Percentiles rank a stretch among this genome's conserved stretches.
phyloP scores from a whole-genome alignment of 2,329 filamentous ascomycete genomes.

The Byssothecium circinans region DNA sequence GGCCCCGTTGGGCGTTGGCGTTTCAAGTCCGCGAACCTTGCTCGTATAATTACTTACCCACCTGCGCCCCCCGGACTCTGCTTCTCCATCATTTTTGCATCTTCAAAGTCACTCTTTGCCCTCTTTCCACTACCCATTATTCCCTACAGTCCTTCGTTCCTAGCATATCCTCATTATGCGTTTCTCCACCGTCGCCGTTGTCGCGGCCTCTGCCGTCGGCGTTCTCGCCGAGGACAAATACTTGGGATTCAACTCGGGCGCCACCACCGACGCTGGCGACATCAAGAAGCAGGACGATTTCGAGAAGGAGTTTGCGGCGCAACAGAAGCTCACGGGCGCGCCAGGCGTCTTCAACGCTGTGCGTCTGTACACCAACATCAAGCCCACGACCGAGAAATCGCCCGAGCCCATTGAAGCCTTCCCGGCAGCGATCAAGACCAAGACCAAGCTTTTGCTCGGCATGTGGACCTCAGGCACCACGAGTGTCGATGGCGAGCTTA shows the following conservation, averaged over 20 bases:
- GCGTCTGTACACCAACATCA: constrained; percentile 73
- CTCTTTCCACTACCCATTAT: background rate
- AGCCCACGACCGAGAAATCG: constrained; percentile 64
- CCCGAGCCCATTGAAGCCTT: constrained; percentile 56
- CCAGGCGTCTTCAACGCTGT: constrained; percentile 67
- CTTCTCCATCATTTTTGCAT: background rate
- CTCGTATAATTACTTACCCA: background rate
- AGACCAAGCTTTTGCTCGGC: constrained; percentile 42
- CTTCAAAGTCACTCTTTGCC: background rate
- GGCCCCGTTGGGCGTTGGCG: background rate
- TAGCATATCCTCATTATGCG: constrained; percentile 22
- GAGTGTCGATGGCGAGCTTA: constrained; percentile 39
- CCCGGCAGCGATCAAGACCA: constrained; percentile 38
- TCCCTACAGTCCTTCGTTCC: constrained; percentile 11
- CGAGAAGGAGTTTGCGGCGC: constrained; percentile 67
- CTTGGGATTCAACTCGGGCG: constrained; percentile 40
- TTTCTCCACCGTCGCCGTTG: constrained; percentile 25
- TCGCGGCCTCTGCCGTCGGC: constrained; percentile 24
- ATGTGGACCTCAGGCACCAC: constrained; percentile 57
- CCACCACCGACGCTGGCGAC: constrained; percentile 29
- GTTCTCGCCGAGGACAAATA: constrained; percentile 25
- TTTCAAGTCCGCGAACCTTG: background rate
- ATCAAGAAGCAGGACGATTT: constrained; percentile 66
- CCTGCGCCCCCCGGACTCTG: background rate
- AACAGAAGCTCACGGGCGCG: constrained; percentile 64